A percentile compares a stretch with the other conserved stretches of the same genome.
Evolutionary conservation across 305 asterid species (phyloP).

Genomic region (Nicotiana rustica): DNA sequence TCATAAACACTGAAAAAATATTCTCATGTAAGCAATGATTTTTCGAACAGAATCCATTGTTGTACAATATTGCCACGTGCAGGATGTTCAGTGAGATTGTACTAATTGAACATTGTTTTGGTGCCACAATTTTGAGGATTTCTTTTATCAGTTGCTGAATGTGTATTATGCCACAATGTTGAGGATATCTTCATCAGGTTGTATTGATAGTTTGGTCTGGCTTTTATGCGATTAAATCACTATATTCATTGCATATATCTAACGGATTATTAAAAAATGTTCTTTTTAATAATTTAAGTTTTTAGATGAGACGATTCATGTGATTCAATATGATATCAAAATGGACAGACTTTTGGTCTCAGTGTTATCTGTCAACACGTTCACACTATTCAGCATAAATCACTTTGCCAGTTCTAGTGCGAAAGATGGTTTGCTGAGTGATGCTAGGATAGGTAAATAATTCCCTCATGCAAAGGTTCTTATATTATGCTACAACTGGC

Average conservation of each 20-base stretch:
- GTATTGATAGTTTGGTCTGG: neutral
- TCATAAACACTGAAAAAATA: slow-evolving; percentile 65
- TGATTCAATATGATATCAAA: neutral
- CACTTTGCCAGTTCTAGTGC: too few species aligned
- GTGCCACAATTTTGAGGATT: slow-evolving; percentile 29
- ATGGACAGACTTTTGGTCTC: neutral
- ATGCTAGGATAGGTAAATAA: too few species aligned
- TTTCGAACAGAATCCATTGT: slow-evolving; percentile 10
- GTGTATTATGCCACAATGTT: neutral
- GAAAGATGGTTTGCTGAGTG: too few species aligned
- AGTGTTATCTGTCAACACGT: neutral
- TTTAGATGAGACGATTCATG: neutral
- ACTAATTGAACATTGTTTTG: slow-evolving; percentile 4
- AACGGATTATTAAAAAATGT: too few species aligned
- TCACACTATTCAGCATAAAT: too few species aligned
- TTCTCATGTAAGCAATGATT: slow-evolving; percentile 5
- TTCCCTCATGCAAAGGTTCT: too few species aligned
- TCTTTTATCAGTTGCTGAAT: neutral
- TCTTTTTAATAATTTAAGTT: neutral
- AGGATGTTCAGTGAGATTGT: slow-evolving; percentile 3
- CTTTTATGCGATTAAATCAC: neutral
- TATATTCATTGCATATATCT: neutral
- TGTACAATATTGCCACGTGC: slow-evolving; percentile 8
- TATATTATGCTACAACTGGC: too few species aligned
- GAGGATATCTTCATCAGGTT: neutral